phyloP scores from a whole-genome alignment of 192 early-diverging fungal species.

The Entomortierella parvispora region DNA sequence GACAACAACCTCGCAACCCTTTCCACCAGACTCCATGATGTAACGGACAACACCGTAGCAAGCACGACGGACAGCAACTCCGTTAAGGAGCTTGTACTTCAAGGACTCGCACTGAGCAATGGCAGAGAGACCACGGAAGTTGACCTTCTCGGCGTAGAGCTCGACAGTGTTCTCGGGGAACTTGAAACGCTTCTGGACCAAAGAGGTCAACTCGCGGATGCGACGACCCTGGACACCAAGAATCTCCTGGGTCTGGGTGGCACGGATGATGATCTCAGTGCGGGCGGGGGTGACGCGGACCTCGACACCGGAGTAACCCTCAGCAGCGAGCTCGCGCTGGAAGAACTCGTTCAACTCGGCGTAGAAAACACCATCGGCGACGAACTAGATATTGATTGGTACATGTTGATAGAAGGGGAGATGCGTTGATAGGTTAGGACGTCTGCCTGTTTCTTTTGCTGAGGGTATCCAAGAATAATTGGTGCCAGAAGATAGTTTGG shows the following conservation, averaged over 20 bases:
- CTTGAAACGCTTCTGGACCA: slow-evolving; percentile 99
- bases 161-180: slow-evolving; percentile 98
- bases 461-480: too few species aligned
- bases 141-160: slow-evolving; percentile 98
- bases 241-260: slow-evolving; percentile 97
- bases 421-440: too few species aligned
- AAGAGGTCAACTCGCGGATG: slow-evolving; percentile 96
- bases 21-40: slow-evolving; percentile 99
- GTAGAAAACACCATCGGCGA: slow-evolving; percentile 99
- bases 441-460: too few species aligned
- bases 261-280: slow-evolving; percentile 99
- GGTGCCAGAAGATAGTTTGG: too few species aligned
- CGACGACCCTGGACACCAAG: slow-evolving; percentile 98
- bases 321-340: slow-evolving; percentile 94
- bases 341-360: slow-evolving; percentile 99
- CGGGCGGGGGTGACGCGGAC: slow-evolving; percentile 99
- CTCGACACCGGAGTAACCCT: slow-evolving; percentile 99
- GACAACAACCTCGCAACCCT: slow-evolving; percentile 99
- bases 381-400: too few species aligned
- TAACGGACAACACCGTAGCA: slow-evolving; percentile 99
- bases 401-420: too few species aligned
- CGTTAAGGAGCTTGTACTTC: slow-evolving; percentile 96
- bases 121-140: slow-evolving; percentile 96
- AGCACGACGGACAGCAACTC: slow-evolving; percentile 96
- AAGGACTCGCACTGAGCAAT: slow-evolving; percentile 99